A percentile compares a stretch with the other conserved stretches of the same genome.
These are phyloP conservation scores for Epichloe sibirici DNA, from an alignment of 2,329 filamentous ascomycete genomes.

Conservation along the genomic window DNA sequence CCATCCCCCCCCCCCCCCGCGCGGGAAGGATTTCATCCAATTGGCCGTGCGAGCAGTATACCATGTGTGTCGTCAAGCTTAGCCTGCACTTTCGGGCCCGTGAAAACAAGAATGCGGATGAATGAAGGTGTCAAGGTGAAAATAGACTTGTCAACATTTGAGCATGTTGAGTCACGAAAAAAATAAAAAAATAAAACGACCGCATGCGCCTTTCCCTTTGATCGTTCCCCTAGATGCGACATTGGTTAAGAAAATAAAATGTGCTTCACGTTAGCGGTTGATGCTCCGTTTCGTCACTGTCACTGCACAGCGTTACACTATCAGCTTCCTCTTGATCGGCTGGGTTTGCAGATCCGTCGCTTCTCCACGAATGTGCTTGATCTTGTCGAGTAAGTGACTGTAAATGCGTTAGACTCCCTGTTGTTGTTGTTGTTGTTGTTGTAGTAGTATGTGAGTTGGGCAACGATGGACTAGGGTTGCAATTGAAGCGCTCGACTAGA, in stretches of 20 bases:
- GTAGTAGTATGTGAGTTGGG: conserved; percentile 1
- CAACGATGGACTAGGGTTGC: conserved; percentile 12
- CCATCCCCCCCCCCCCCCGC: too few relatives aligned
- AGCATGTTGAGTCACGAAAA: too few relatives aligned
- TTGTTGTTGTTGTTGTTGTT: conserved; percentile 7
- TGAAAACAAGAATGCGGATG: too few relatives aligned
- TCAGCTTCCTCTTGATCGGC: conserved; percentile 34
- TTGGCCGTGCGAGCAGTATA: too few relatives aligned
- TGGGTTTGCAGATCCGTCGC: conserved; percentile 13
- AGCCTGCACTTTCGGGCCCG: too few relatives aligned
- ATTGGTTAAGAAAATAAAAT: not conserved
- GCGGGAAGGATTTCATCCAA: too few relatives aligned
- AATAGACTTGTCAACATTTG: too few relatives aligned
- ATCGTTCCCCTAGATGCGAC: too few relatives aligned
- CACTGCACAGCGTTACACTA: conserved; percentile 17
- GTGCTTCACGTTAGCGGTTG: not conserved
- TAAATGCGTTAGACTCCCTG: conserved; percentile 19
- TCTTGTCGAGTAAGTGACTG: conserved; percentile 45
- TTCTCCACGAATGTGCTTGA: conserved; percentile 31
- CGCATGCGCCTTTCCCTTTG: not conserved
- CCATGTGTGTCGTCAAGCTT: too few relatives aligned
- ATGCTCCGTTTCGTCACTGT: not conserved
- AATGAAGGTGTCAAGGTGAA: too few relatives aligned
- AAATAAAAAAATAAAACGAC: too few relatives aligned
- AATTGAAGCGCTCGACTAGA: conserved; percentile 15